Base-by-base conservation (phyloP, 768 basidiomycete genomes). In the Pulveroboletus sp. region DNA sequence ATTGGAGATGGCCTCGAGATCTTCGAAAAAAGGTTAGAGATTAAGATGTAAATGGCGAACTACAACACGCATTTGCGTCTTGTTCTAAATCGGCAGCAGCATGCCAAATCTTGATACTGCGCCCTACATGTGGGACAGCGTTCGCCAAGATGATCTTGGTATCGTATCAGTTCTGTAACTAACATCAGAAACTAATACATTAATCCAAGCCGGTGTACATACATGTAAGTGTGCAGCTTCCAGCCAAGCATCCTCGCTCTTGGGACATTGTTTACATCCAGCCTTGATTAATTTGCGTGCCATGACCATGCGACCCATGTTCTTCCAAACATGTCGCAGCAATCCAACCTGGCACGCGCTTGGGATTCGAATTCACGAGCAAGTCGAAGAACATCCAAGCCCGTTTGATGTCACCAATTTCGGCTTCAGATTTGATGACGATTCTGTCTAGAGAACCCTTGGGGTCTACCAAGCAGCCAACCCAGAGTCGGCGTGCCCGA, bases 401-500 rank as follows among this genome's bases (percentile, higher is more conserved):
- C 36, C 94, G 86, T 66, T 99, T 99, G 66, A 98, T 98, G 67
- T 98, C 97, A 23, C 94, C 95, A 59, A 99, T 99, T 72, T 98
- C 95, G 2, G 93, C 92, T 50, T 93, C 90, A 1, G 86, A 87
- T 65, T 98, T 97, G 50, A 94, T 71, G n/a, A 86, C 74, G 41
- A 94, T 90, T 51, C 85, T 91, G 58, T 97, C 87, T 45, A 98
- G 79, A 11, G 91, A 99, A n/a, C 95, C 95, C 68, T 94, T 93
- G 2, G 97, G 94, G 62, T 99, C 97, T 31, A 99, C 85, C 9
- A 90, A 90, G 94, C 88, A 7, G 91, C 81, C 2, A 82, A 76
- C 14, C 91, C 92, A 17, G 86, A 86, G 79, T 75, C 0, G 87
- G 78, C 31, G 85, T 85, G 40, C 80, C 85, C 14, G 87, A 89